Conservation (phyloP, 106 monocot species). For the Platanthera zijinensis region DNA sequence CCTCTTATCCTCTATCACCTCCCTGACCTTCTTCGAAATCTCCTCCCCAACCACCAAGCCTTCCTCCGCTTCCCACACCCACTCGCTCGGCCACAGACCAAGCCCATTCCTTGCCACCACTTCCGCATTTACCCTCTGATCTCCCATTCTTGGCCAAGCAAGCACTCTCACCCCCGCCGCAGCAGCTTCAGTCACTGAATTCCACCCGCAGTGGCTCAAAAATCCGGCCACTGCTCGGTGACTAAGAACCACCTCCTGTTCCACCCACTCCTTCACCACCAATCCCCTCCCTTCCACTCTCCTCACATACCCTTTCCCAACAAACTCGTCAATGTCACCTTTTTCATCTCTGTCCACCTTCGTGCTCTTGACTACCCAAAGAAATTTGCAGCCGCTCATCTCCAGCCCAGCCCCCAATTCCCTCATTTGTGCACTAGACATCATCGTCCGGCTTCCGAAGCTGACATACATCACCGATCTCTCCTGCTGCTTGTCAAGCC, state of each 20-base stretch:
- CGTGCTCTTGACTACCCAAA: constrained; percentile 55
- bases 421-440: constrained; percentile 28
- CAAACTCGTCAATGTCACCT: constrained; percentile 14
- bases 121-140: constrained; percentile 52
- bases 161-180: constrained; percentile 32
- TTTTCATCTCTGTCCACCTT: constrained; percentile 46
- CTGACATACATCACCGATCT: constrained; percentile 60
- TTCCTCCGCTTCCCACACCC: constrained; percentile 47
- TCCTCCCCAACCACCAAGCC: constrained; percentile 26
- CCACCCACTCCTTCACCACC: constrained; percentile 54
- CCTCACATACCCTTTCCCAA: constrained; percentile 33
- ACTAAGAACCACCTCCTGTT: constrained; percentile 37
- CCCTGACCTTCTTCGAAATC: constrained; percentile 29
- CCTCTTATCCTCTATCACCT: constrained; percentile 27
- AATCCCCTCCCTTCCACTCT: constrained; percentile 41
- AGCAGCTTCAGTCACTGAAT: constrained; percentile 55
- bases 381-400: constrained; percentile 43
- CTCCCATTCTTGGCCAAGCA: constrained; percentile 42
- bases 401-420: constrained; percentile 48
- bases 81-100: constrained; percentile 47
- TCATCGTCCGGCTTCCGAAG: constrained; percentile 57
- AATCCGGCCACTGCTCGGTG: constrained; percentile 49
- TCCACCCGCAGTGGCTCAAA: constrained; percentile 71
- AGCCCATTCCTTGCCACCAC: constrained; percentile 30
- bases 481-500: constrained; percentile 48